Conservation (phyloP, 768 basidiomycete genomes). For the Phylloporus arenicola region DNA sequence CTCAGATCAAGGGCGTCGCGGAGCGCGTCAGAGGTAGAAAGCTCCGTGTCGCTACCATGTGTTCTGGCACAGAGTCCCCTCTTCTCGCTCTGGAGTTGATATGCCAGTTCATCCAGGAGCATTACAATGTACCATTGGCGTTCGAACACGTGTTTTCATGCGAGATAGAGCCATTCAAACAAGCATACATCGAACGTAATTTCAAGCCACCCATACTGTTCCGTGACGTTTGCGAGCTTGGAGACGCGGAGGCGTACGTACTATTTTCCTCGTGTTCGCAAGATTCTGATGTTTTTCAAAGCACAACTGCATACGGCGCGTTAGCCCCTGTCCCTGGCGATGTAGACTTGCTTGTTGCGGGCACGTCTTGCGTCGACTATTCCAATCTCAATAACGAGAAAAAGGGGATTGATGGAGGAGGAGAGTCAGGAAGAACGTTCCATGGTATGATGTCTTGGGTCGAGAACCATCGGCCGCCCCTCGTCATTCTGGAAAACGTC, state of each 20-base stretch:
- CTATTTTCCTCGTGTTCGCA: not conserved
- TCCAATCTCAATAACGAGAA: conserved; percentile 93
- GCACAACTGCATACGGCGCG: conserved; percentile 90
- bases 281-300: conserved; percentile 27
- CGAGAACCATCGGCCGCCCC: conserved; percentile 72
- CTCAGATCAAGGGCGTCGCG: conserved; percentile 61
- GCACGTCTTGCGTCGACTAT: conserved; percentile 95
- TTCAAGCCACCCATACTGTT: conserved; percentile 90
- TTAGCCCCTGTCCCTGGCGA: conserved; percentile 82
- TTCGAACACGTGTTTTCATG: conserved; percentile 94
- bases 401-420: conserved; percentile 82
- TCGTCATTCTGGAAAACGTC: conserved; percentile 96
- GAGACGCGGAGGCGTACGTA: conserved; percentile 68
- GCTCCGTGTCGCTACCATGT: conserved; percentile 94
- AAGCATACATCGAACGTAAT: conserved; percentile 95
- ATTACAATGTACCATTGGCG: conserved; percentile 57
- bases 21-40: conserved; percentile 71
- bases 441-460: conserved; percentile 95
- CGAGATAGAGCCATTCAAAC: conserved; percentile 96
- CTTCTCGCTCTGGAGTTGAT: conserved; percentile 86
- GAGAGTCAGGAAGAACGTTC: conserved; percentile 92
- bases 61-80: conserved; percentile 93
- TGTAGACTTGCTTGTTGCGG: conserved; percentile 86
- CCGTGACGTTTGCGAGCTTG: conserved; percentile 90
- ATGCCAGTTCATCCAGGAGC: conserved; percentile 65